A percentile compares a stretch with the other conserved stretches of the same genome.
phyloP scores from a whole-genome alignment of 2,329 filamentous ascomycete species.

The Cephalotrichum gorgonifer region DNA sequence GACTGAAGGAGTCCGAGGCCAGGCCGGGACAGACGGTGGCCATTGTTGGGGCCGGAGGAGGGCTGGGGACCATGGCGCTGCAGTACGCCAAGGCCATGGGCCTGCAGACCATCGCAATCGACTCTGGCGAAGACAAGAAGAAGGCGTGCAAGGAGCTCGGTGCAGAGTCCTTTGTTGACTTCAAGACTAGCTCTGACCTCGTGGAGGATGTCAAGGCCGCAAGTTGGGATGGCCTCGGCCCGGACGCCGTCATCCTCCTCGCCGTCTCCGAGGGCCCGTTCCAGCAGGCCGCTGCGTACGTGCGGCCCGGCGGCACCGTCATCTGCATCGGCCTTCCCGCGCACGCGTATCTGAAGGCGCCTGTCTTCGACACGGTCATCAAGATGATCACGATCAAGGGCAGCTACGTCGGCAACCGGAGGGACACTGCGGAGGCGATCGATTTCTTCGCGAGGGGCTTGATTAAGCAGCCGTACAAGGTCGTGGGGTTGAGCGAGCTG shows the following conservation, averaged over 20 bases:
- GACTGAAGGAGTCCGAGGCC: slow-evolving; percentile 72
- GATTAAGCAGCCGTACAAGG: slow-evolving; percentile 82
- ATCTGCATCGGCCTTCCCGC: slow-evolving; percentile 85
- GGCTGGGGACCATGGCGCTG: slow-evolving; percentile 66
- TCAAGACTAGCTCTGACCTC: slow-evolving; percentile 62
- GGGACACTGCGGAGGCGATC: slow-evolving; percentile 78
- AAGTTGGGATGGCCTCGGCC: slow-evolving; percentile 71
- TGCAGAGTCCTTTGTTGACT: slow-evolving; percentile 69
- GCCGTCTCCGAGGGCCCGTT: slow-evolving; percentile 87
- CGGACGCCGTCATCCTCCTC: slow-evolving; percentile 77
- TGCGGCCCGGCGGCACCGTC: slow-evolving; percentile 71
- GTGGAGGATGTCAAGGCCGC: slow-evolving; percentile 76
- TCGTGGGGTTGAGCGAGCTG: slow-evolving; percentile 69
- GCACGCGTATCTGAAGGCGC: slow-evolving; percentile 66
- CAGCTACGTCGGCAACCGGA: slow-evolving; percentile 86
- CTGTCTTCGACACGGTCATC: slow-evolving; percentile 82
- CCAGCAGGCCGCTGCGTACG: slow-evolving; percentile 85
- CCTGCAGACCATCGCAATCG: slow-evolving; percentile 68
- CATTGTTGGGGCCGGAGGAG: slow-evolving; percentile 78
- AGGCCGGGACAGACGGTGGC: slow-evolving; percentile 68
- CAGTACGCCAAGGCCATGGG: slow-evolving; percentile 94
- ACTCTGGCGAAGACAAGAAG: slow-evolving; percentile 72
- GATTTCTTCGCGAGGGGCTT: slow-evolving; percentile 80
- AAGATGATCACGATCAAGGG: slow-evolving; percentile 89
- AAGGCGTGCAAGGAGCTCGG: slow-evolving; percentile 61